Evolutionary conservation across 2,329 filamentous ascomycete species (phyloP), one percentile per base, ranked within the genome.

Genomic region (Colletotrichum noveboracense): DNA sequence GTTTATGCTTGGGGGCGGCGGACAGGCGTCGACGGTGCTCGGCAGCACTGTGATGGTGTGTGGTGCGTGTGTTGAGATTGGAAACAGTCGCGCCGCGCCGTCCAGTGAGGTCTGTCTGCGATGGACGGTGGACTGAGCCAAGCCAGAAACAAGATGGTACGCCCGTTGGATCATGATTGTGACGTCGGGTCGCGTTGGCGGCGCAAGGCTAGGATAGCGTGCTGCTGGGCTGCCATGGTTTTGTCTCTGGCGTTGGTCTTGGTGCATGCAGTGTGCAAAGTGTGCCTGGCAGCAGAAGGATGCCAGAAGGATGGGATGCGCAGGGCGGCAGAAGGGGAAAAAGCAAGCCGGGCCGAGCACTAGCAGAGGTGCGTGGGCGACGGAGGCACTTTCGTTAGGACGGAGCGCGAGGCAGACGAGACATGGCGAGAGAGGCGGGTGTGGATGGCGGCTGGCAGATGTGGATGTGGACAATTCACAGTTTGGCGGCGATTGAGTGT

Each of bases 161-260:
- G 56, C 36, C 62, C 58, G 62, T 75, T 26, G 38, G 38, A 66
- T 71, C 68, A 43, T 28, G 58, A 60, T 24, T 48, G 70, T 73
- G 73, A 73, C 73, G 70, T 75, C 56, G 73, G 24, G 18, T 52
- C 21, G 58, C 32, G 18, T 64, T 64, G 56, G 55, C 52, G 36
- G 38, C 28, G 32, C 43, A 52, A 66, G 32, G 58, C 66, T 70
- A 74, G 60, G 43, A 16, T 66, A 52, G 62, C 26, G 62, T 52
- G 36, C 24, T 52, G 38, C 18, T 52, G n/a, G 13, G n/a, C 55
- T 62, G 67, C 66, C 66, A 68, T 60, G 65, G 14, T 36, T 12
- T n/a, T 67, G 14, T 36, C 13, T n/a, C 56, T 56, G 65, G 65
- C 48, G 65, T n/a, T 34, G 43, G n/a, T 52, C 43, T 52, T 52